Evolutionary conservation across 2,329 filamentous ascomycete species (phyloP).

Genomic region (Arthrobotrys megalospora): DNA sequence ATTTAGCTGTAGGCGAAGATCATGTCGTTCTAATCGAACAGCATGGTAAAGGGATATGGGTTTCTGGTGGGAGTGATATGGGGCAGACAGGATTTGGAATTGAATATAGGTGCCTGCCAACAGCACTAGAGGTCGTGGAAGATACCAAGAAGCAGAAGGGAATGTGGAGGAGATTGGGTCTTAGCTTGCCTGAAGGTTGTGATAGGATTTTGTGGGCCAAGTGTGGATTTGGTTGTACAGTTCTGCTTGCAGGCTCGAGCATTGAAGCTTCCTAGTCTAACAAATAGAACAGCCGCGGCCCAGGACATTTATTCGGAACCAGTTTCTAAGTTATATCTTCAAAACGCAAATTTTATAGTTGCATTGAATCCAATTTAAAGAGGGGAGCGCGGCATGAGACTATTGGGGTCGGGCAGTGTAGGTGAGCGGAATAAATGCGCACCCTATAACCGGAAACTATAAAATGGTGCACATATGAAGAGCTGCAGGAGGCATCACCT

Average conservation of each 20-base stretch:
- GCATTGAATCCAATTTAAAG: no score
- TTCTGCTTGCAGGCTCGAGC: slow-evolving; percentile 17
- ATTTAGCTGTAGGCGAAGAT: slow-evolving; percentile 33
- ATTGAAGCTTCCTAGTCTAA: neutral
- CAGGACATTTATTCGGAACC: no score
- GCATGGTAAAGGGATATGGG: slow-evolving; percentile 19
- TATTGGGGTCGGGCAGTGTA: no score
- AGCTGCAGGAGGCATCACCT: no score
- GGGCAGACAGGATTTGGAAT: slow-evolving; percentile 44
- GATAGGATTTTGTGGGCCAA: slow-evolving; percentile 8
- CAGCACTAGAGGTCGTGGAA: slow-evolving; percentile 32
- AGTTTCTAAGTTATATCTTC: no score
- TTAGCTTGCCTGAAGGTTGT: neutral
- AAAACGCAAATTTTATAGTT: no score
- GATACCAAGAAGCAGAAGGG: neutral
- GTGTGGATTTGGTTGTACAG: slow-evolving; percentile 43
- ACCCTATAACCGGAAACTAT: no score
- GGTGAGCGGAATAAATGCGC: no score
- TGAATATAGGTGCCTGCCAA: slow-evolving; percentile 37
- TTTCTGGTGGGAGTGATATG: slow-evolving; percentile 49
- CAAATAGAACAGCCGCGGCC: no score
- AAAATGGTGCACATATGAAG: no score
- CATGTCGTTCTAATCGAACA: slow-evolving; percentile 35
- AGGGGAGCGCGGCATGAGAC: no score
- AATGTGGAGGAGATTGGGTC: slow-evolving; percentile 19